Percentiles rank a stretch among this genome's conserved stretches.
Conservation (phyloP, 1,284 basidiomycete genomes). For the Grifola frondosa region DNA sequence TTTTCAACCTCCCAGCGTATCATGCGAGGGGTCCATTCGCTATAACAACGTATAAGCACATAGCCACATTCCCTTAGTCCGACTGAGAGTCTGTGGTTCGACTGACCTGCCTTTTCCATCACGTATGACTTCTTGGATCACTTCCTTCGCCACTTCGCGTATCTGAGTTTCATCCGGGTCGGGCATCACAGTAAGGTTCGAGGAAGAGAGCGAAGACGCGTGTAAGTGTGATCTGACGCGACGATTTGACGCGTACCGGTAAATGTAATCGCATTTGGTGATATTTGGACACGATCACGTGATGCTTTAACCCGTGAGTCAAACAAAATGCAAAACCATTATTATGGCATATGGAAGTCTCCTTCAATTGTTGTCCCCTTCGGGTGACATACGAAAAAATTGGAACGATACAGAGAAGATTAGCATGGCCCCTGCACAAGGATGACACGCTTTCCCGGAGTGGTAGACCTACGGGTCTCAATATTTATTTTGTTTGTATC, state of each 20-base stretch:
- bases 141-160: not conserved
- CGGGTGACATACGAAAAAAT: constrained; percentile 28
- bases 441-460: constrained; percentile 27
- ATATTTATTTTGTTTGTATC: constrained; percentile 17
- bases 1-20: constrained; percentile 47
- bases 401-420: constrained; percentile 28
- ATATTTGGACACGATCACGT: constrained; percentile 1
- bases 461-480: constrained; percentile 27
- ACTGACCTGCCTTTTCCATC: constrained; percentile 1
- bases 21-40: constrained; percentile 46
- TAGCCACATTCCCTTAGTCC: too few species aligned
- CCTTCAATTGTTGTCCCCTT: constrained; percentile 14
- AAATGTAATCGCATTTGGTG: not conserved
- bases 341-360: too few species aligned
- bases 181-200: not conserved
- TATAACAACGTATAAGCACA: constrained; percentile 22
- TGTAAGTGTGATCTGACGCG: not conserved
- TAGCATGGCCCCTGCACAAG: constrained; percentile 27
- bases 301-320: constrained; percentile 2
- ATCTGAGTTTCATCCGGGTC: not conserved
- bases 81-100: not conserved
- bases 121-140: not conserved
- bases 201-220: too few species aligned
- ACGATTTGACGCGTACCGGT: too few species aligned
- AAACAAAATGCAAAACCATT: constrained; percentile 2